Conservation (phyloP, 2,329 filamentous ascomycete species). For the Neofusicoccum umdonicola region DNA sequence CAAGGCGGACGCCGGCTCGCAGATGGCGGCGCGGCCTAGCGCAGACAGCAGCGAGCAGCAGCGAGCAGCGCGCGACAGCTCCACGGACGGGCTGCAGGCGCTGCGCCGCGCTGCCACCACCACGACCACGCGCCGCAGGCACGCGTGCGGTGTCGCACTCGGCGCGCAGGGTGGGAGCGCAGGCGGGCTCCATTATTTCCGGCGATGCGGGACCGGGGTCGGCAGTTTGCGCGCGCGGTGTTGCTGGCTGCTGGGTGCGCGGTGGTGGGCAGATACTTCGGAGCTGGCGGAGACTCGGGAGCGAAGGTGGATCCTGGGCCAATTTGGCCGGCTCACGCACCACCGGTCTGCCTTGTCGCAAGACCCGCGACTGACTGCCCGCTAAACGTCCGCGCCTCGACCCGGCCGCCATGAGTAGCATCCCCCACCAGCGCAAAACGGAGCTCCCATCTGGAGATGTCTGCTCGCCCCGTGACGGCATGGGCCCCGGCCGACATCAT, state of each 20-base stretch:
- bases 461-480: constrained; percentile 15
- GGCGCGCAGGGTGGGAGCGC: background rate
- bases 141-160: background rate
- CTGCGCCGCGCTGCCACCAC: background rate
- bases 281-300: constrained; percentile 12
- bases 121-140: background rate
- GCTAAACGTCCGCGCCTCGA: constrained; percentile 11
- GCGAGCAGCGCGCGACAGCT: background rate
- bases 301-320: background rate
- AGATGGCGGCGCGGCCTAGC: too few species aligned
- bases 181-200: background rate
- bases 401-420: constrained; percentile 13
- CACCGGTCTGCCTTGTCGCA: background rate
- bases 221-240: background rate
- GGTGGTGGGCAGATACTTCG: constrained; percentile 8
- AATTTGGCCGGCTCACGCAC: constrained; percentile 9
- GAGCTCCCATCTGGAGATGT: constrained; percentile 15
- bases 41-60: background rate
- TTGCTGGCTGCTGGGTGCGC: background rate
- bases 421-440: constrained; percentile 8
- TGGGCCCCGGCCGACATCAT: constrained; percentile 9
- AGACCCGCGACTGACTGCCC: constrained; percentile 9
- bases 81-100: background rate
- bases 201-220: constrained; percentile 1
- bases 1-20: background rate